Base-by-base conservation (phyloP, 1,284 basidiomycete species). In the Veloboletus limbatus region DNA sequence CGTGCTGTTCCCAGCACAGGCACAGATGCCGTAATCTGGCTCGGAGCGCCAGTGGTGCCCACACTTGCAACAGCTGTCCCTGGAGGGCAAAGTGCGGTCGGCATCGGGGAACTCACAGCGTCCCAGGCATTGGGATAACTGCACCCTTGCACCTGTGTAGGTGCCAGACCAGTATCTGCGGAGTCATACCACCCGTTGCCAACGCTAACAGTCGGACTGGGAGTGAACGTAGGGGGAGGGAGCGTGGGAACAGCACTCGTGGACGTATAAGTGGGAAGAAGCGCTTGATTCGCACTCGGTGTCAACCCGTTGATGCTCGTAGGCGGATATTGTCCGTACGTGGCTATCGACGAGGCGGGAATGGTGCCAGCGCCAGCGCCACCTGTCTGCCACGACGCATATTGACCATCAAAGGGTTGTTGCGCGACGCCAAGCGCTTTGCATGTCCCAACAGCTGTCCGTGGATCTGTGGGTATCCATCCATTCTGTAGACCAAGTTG, bases 391-490 rank as follows among this genome's bases (percentile, higher is more conserved):
- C 84, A 92, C 8, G 81, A 49, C 58, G 75, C 59, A 71, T 81
- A 85, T 1, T 72, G 72, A 7, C 81, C 81, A 56, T 74, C 63
- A 59, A 87, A 91, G 8, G 69, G 54, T 35, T 65, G 60, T 10
- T 63, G 60, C 13, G 65, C 58, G 3, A 75, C 74, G 26, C 81
- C 75, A 39, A 83, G 66, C 5, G 73, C 65, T 26, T 66, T 72
- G 62, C 92, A 96, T 26, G 70, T 77, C 21, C 92, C 92, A 18
- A 71, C 43, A 2, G 82, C 78, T 14, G 62, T 65, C 49, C 91
- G 76, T 16, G 92, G 92, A 67, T 95, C 88, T 1, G 67, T 70
- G 14, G 91, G 88, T 53, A 93, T 84, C 82, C 83, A 95, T 9
- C 92, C 92, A 41, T 81, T 68, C 55, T 79, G 66, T 33, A 92